Conservation (phyloP, 2,329 filamentous ascomycete genomes). For the Penicillium sp. region DNA sequence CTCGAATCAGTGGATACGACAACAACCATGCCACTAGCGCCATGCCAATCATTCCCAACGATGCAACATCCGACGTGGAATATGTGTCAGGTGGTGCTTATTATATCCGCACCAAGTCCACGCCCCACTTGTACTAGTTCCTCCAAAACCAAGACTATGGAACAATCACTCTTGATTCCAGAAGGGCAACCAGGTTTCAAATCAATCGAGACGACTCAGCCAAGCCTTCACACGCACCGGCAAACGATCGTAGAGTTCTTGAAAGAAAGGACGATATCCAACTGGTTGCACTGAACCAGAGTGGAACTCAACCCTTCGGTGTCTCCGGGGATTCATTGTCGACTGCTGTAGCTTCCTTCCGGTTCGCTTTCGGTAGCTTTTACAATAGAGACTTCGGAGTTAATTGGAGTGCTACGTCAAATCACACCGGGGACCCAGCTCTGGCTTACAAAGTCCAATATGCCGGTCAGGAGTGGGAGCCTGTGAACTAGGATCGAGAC, state of each 20-base stretch:
- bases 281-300: not conserved
- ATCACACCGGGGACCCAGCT: not conserved
- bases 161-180: not conserved
- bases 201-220: not conserved
- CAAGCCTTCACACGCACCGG: not conserved
- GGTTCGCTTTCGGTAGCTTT: not conserved
- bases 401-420: not conserved
- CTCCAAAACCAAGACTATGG: accelerated
- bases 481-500: not conserved
- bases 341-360: not conserved
- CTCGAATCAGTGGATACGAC: not conserved
- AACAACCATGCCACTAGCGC: not conserved
- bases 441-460: not conserved
- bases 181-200: not conserved
- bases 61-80: not conserved
- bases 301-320: not conserved
- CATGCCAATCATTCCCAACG: not conserved
- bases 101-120: not conserved
- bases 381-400: not conserved
- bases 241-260: not conserved
- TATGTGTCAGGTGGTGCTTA: not conserved
- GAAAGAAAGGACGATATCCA: not conserved
- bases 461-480: not conserved
- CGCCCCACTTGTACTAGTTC: not conserved
- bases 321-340: not conserved